Base-by-base conservation (phyloP, 305 asterid genomes). In the Caryopteris hybrid region DNA sequence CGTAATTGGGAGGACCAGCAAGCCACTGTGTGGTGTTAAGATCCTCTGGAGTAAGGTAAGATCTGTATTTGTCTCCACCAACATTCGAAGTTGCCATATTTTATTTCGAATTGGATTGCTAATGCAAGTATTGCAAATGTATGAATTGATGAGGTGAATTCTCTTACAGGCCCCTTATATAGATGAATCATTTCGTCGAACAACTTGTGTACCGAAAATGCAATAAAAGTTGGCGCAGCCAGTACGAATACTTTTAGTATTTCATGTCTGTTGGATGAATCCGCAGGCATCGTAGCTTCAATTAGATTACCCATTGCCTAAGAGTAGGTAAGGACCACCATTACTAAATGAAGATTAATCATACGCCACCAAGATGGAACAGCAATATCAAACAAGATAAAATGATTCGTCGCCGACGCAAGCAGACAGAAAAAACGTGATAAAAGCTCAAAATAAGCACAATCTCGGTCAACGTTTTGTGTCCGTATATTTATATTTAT, bases 1-100 rank as follows among this genome's bases (percentile, higher is more conserved):
- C 93, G 73, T 86, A 91, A 60, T 78, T 84, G 1, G 97, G 97
- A 71, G 93, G 87, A 0, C 89, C 91, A 62, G 31, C 43, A 2
- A 38, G 76, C 97, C 97, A 91, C 23, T 69, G 72, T 20, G 88
- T 87, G 77, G 43, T 88, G 55, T 81, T 74, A 34, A 84, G 62
- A 9, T 85, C 93, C 69, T 85, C 95, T 41, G 79, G 84, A 54
- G 67, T 88, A 64, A 87, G 75, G 74, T 79, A 79, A 64, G 79
- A 79, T 31, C 97, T 81, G 76, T 82, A 91, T 66, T 81, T 80
- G 71, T 86, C 85, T 21, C 81, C 88, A 11, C 74, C 73, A 45
- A 14, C 61, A n/a, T 41, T 50, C 0, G 76, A 33, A 42, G 66
- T 61, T 34, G 82, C 81, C 86, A 80, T 77, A 3, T 50, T 27